These are phyloP conservation scores for Rhynchospora tenuis DNA, from an alignment of 176 grass and related monocot genomes.

Conservation along the genomic window DNA sequence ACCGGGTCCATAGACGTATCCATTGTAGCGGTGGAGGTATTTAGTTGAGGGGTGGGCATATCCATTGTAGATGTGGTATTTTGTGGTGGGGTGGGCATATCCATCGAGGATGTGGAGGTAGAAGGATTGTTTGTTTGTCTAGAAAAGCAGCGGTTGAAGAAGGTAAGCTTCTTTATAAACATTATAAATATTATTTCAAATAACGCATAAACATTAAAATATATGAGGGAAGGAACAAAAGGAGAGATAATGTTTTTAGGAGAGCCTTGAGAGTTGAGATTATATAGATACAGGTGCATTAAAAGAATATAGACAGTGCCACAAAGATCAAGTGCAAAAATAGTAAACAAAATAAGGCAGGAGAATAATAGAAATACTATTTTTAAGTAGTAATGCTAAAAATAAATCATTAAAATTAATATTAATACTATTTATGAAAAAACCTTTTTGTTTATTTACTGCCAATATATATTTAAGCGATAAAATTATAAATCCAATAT, in stretches of 20 bases:
- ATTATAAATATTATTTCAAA: neutral
- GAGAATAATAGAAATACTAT: neutral
- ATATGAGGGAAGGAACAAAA: neutral
- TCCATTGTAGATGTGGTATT: neutral
- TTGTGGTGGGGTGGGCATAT: too few relatives aligned
- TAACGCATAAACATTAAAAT: neutral
- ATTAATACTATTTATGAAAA: neutral
- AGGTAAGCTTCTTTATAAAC: constrained; percentile 6
- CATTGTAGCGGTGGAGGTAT: neutral
- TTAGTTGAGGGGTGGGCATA: neutral
- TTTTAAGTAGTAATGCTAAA: neutral
- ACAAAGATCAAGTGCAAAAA: neutral
- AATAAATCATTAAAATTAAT: constrained; percentile 11
- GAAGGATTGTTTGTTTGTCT: neutral
- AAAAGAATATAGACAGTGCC: neutral
- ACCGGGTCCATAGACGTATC: constrained; percentile 6
- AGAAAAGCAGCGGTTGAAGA: neutral
- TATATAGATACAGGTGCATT: neutral
- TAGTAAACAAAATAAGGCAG: neutral
- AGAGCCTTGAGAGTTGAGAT: neutral
- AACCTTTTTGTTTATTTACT: neutral
- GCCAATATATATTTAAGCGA: neutral
- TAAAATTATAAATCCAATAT: neutral
- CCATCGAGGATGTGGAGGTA: neutral
- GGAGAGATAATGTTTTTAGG: neutral